phyloP scores from a whole-genome alignment of 768 basidiomycete species.

The Suillus tomentosus region DNA sequence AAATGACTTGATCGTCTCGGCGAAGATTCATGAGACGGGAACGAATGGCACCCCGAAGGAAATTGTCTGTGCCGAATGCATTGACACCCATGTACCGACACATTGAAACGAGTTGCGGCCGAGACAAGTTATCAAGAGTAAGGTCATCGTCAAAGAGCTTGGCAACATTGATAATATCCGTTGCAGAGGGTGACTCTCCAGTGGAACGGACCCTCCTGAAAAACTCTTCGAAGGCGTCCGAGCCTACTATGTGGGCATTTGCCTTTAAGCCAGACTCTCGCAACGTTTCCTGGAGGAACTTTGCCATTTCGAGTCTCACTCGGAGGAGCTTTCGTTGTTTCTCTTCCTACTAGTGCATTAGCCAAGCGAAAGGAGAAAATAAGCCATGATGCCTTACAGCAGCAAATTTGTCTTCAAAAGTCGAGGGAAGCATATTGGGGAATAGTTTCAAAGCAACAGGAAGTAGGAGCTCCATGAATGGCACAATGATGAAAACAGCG shows the following conservation, averaged over 20 bases:
- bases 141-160: slow-evolving; percentile 97
- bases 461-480: slow-evolving; percentile 97
- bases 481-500: slow-evolving; percentile 90
- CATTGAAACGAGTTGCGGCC: slow-evolving; percentile 98
- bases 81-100: slow-evolving; percentile 98
- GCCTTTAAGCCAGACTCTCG: slow-evolving; percentile 93
- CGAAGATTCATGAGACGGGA: slow-evolving; percentile 79
- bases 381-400: slow-evolving; percentile 53
- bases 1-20: slow-evolving; percentile 91
- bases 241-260: slow-evolving; percentile 89
- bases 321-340: slow-evolving; percentile 95
- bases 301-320: slow-evolving; percentile 97
- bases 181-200: slow-evolving; percentile 87
- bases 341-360: slow-evolving; percentile 68
- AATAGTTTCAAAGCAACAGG: slow-evolving; percentile 96
- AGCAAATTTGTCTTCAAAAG: slow-evolving; percentile 96
- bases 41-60: slow-evolving; percentile 89
- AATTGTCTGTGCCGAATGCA: slow-evolving; percentile 98
- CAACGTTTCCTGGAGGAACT: slow-evolving; percentile 97
- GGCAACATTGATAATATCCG: slow-evolving; percentile 92
- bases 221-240: slow-evolving; percentile 98
- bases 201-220: slow-evolving; percentile 98
- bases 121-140: slow-evolving; percentile 95
- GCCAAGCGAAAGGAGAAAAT: not conserved
- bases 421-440: slow-evolving; percentile 98